Evolutionary conservation across 2,329 filamentous ascomycete genomes (phyloP), one percentile per base, ranked within the genome.

Genomic region (Ophiocordyceps polyrhachis-furcata): DNA sequence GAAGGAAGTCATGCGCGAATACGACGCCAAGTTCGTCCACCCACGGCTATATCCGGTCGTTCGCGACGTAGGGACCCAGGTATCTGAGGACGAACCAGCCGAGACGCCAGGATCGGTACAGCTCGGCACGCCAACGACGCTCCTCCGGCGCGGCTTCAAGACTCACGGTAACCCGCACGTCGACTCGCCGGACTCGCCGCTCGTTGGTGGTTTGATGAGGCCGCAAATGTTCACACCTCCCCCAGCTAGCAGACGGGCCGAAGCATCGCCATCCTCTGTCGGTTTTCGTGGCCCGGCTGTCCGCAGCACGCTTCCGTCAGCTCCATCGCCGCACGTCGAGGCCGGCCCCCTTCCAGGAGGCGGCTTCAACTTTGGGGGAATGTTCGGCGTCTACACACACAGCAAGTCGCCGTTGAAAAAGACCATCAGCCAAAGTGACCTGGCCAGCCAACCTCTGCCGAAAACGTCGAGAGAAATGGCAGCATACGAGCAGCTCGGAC

Each of bases 11-110:
- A 71, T 96, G 63, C 81, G 87, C 58, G 91, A 98, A 63, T 98
- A 98, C 58, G 86, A 96, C 58, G 84, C 78, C 52, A 98, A 98
- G 65, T 95, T 82, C 56, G 91, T 98, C 1, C 86, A 93, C 55
- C 91, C 91, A 2, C 74, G 80, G 12, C 74, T 93, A n/a, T 83
- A 93, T 53, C 83, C 82, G 8, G 69, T 83, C 5, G 83, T 93
- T 51, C 65, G 74, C 45, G 73, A 77, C 76, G 86, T 89, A 1
- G 83, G 77, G 6, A 91, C 83, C 1, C 89, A 96, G 59, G 80
- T 81, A 47, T 76, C 75, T 37, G 62, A 63, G 41, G 66, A 70
- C 15, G 62, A 66, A 9, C 62, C 62, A 9, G 54, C 58, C 8
- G 61, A 65, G 31, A 56, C 59, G 8, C 56, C 62, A 35, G 70